Percentiles rank a stretch among this genome's conserved stretches.
Conservation (phyloP, 768 basidiomycete genomes). For the Mycena sanguinolenta region DNA sequence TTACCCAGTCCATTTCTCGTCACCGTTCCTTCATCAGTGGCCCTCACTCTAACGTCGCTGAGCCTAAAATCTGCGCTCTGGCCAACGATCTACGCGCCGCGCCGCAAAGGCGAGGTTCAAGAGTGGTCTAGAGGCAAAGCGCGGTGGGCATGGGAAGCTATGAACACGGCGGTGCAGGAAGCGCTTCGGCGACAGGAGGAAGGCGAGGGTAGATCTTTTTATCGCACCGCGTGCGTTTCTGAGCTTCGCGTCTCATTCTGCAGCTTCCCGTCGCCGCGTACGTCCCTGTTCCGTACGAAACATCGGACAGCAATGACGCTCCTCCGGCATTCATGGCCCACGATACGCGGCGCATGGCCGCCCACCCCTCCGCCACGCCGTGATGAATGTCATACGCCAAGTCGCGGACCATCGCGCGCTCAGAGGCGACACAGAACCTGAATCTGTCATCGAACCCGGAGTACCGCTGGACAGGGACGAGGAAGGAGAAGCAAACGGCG, state of each 20-base stretch:
- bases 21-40: constrained; percentile 75
- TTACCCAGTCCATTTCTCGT: constrained; percentile 67
- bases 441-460: constrained; percentile 23
- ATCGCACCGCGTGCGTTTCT: constrained; percentile 14
- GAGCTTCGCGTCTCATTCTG: constrained; percentile 9
- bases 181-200: constrained; percentile 59
- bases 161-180: constrained; percentile 63
- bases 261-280: constrained; percentile 84
- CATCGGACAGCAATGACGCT: constrained; percentile 37
- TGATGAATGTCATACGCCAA: constrained; percentile 79
- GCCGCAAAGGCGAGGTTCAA: constrained; percentile 74
- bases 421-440: constrained; percentile 17
- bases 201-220: constrained; percentile 65
- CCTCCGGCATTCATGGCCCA: constrained; percentile 61
- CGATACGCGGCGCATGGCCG: constrained; percentile 78
- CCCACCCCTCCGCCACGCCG: constrained; percentile 88
- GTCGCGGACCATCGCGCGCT: constrained; percentile 69
- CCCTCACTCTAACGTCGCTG: constrained; percentile 76
- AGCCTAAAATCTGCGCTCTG: constrained; percentile 80
- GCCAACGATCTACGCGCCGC: constrained; percentile 86
- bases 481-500: constrained; percentile 18
- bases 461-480: constrained; percentile 7
- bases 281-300: constrained; percentile 68
- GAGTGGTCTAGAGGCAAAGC: constrained; percentile 76
- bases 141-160: constrained; percentile 83